Percentiles rank a stretch among this genome's conserved stretches.
phyloP scores from a whole-genome alignment of 179 eudicot species.

The Beta macrorhiza region DNA sequence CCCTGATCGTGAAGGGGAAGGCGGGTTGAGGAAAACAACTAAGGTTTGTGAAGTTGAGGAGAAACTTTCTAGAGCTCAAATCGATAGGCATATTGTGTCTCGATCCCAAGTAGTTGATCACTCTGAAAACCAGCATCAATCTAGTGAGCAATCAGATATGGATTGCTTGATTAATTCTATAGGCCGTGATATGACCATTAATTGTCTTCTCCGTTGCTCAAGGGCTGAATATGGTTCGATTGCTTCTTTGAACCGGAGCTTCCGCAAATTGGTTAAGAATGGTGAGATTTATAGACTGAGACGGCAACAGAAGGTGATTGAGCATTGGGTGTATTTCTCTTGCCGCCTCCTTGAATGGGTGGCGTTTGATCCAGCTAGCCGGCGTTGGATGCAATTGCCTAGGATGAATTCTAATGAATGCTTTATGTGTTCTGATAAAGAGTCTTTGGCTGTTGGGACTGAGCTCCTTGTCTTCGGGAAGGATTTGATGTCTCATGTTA shows the following conservation, averaged over 20 bases:
- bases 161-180: conserved; percentile 51
- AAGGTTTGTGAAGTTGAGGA: conserved; percentile 35
- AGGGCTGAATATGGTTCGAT: conserved; percentile 74
- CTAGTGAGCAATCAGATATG: conserved; percentile 45
- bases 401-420: conserved; percentile 65
- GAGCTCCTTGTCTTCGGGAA: conserved; percentile 84
- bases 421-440: conserved; percentile 73
- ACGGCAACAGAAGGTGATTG: conserved; percentile 51
- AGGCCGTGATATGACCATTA: conserved; percentile 62
- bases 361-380: conserved; percentile 68
- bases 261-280: conserved; percentile 53
- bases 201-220: conserved; percentile 60
- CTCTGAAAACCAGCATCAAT: conserved; percentile 31
- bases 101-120: conserved; percentile 27
- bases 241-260: conserved; percentile 69
- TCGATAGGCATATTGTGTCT: conserved; percentile 30
- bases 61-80: conserved; percentile 29
- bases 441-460: conserved; percentile 83
- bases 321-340: conserved; percentile 90
- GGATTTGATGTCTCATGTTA: conserved; percentile 54
- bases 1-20: conserved; percentile 40
- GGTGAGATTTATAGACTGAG: conserved; percentile 69
- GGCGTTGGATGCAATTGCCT: conserved; percentile 81
- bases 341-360: conserved; percentile 86
- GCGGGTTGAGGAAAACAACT: conserved; percentile 35